Base-by-base conservation (phyloP, 768 basidiomycete genomes). In the Leccinellum luteum region DNA sequence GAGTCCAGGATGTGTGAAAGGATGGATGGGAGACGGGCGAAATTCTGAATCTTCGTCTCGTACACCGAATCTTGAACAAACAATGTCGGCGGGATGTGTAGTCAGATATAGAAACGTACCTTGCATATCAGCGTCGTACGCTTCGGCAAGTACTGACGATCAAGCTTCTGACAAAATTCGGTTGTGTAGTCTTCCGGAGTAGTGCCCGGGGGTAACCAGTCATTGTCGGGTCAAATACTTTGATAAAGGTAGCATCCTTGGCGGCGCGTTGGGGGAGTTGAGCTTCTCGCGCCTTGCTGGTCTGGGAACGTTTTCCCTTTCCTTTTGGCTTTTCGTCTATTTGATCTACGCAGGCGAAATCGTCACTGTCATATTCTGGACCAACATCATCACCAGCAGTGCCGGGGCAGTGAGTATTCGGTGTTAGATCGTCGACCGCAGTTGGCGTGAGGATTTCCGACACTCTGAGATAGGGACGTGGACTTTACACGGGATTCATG, bases 61-160 rank as follows among this genome's bases (percentile, higher is more conserved):
- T 82, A 89, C 3, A 90, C 69, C 0, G 85, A 86, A 12, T 86
- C 84, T 85, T 54, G 17, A 50, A 35, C 10, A n/a, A n/a, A n/a
- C 31, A 43, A 7, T 21, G 25, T 57, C 59, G 52, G 54, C 52
- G 2, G 15, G 1, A 1, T 2, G 52, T 6, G 31, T 4, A 1
- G 14, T 50, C 10, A 54, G 28, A n/a, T 41, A 4, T 41, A 9
- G n/a, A 17, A 62, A 76, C 83, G 60, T 52, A 89, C 94, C 96
- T 76, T 89, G 85, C 60, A 92, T 88, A 71, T 99, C 97, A 4
- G 97, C 97, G 19, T 95, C 97, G 73, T 99, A 99, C 95, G n/a
- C n/a, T n/a, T n/a, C n/a, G n/a, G n/a, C 93, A 96, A 99, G 73
- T 86, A 98, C 54, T 87, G 81, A 30, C 94, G 79, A 74, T 98